Conservation (phyloP, 2,329 filamentous ascomycete genomes). For the Beauveria sp. region DNA sequence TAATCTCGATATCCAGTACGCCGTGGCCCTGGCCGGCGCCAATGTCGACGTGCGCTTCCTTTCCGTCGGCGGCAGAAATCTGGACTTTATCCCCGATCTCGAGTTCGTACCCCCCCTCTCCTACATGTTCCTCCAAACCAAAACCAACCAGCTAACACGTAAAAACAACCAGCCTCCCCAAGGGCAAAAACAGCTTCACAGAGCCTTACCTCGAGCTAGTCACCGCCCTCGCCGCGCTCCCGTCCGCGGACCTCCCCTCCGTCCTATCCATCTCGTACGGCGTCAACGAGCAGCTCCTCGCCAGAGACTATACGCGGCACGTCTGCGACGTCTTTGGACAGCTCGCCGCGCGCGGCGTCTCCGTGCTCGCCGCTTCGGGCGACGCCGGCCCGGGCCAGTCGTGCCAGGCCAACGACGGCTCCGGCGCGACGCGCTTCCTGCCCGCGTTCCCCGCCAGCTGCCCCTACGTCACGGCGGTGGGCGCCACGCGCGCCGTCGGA, state of each 20-base stretch:
- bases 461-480: slow-evolving; percentile 56
- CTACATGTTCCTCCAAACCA: neutral
- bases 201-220: slow-evolving; percentile 62
- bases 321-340: slow-evolving; percentile 53
- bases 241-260: slow-evolving; percentile 48
- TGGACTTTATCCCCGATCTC: slow-evolving; percentile 25
- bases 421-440: slow-evolving; percentile 25
- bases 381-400: slow-evolving; percentile 37
- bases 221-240: slow-evolving; percentile 48
- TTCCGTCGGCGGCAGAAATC: slow-evolving; percentile 24
- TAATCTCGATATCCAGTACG: slow-evolving; percentile 31
- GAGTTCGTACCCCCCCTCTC: slow-evolving; percentile 23
- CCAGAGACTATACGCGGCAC: slow-evolving; percentile 45
- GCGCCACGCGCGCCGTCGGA: slow-evolving; percentile 38
- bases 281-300: slow-evolving; percentile 58
- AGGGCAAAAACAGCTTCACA: slow-evolving; percentile 32
- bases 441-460: slow-evolving; percentile 33
- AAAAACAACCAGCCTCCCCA: slow-evolving; percentile 10
- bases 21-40: slow-evolving; percentile 25
- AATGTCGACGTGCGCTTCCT: slow-evolving; percentile 27
- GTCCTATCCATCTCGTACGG: slow-evolving; percentile 65
- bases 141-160: neutral
- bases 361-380: slow-evolving; percentile 57
- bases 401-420: slow-evolving; percentile 30
- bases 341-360: slow-evolving; percentile 58